Percentiles rank a stretch among this genome's conserved stretches.
Conservation (phyloP, 1,139 yeast genomes). For the Protomyces arabidopsidicola region DNA sequence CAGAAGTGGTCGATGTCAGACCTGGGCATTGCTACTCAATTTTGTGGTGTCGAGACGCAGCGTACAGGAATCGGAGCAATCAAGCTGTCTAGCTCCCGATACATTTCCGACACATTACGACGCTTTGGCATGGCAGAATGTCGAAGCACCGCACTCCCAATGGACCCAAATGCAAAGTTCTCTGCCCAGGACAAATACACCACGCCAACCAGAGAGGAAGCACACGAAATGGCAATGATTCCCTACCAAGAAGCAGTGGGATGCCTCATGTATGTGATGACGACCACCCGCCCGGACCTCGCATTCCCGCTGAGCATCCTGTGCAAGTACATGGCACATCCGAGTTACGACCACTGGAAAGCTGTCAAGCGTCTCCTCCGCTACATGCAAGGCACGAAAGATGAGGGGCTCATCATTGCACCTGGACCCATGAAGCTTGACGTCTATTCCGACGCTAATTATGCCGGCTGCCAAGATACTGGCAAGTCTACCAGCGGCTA, state of each 20-base stretch:
- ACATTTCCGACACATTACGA: too few species aligned
- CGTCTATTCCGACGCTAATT: constrained; percentile 30
- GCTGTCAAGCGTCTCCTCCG: constrained; percentile 28
- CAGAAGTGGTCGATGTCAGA: too few species aligned
- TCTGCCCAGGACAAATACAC: too few species aligned
- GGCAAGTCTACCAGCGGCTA: constrained; percentile 32
- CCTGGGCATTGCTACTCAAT: too few species aligned
- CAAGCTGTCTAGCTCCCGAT: too few species aligned
- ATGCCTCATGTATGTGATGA: neutral
- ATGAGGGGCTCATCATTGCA: neutral
- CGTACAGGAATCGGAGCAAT: too few species aligned
- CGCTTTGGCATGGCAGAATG: too few species aligned
- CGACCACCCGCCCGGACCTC: constrained; percentile 30
- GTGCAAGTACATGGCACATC: constrained; percentile 27
- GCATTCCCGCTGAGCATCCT: constrained; percentile 28
- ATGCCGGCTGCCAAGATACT: constrained; percentile 24
- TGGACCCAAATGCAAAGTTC: too few species aligned
- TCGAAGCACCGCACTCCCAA: too few species aligned
- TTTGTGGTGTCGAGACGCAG: too few species aligned
- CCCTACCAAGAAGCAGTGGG: neutral
- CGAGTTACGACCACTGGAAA: constrained; percentile 21
- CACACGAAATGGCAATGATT: neutral
- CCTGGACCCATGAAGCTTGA: neutral
- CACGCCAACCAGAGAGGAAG: too few species aligned
- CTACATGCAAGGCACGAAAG: constrained; percentile 18